A percentile compares a stretch with the other conserved stretches of the same genome.
Conservation (phyloP, 108 stramenopile genomes). For the Nitzschia inconspicua region DNA sequence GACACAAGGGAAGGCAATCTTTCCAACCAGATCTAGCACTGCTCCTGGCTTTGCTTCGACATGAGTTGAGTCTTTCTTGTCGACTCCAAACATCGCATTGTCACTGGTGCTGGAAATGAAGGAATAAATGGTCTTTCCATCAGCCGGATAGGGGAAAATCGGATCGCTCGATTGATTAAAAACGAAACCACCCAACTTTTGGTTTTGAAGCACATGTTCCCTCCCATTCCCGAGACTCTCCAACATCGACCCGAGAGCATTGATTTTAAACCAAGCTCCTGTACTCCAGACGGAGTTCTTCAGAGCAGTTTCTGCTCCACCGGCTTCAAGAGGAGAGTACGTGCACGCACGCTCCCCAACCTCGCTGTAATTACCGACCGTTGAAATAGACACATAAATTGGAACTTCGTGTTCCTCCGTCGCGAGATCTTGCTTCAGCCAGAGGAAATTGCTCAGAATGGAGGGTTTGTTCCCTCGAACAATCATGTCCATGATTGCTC, state of each 20-base stretch:
- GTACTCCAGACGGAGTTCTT: slow-evolving; percentile 18
- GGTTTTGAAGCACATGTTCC: not conserved
- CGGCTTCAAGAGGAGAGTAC: slow-evolving; percentile 11
- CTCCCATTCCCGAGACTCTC: not conserved
- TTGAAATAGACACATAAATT: slow-evolving; percentile 6
- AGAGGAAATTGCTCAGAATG: slow-evolving; percentile 12
- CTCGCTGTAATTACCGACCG: slow-evolving; percentile 10
- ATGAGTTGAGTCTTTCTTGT: not conserved
- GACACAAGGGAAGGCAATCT: slow-evolving; percentile 77
- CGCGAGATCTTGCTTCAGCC: slow-evolving; percentile 3
- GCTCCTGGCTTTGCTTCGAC: slow-evolving; percentile 37
- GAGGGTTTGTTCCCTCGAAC: slow-evolving; percentile 9
- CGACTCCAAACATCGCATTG: not conserved
- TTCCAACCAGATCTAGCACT: slow-evolving; percentile 57
- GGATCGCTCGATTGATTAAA: not conserved
- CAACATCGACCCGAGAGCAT: slow-evolving; percentile 17
- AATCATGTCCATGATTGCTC: slow-evolving; percentile 21
- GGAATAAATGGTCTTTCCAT: slow-evolving; percentile 4
- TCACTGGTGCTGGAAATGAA: slow-evolving; percentile 30
- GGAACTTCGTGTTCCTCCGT: not conserved
- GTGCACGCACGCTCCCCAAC: slow-evolving; percentile 10
- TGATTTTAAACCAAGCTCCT: slow-evolving; percentile 12
- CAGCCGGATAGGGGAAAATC: not conserved
- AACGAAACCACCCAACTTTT: slow-evolving; percentile 19
- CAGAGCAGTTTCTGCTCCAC: slow-evolving; percentile 7